These are phyloP conservation scores for Mediolabrus comicus DNA, from an alignment of 108 stramenopile species.

Conservation along the genomic window DNA sequence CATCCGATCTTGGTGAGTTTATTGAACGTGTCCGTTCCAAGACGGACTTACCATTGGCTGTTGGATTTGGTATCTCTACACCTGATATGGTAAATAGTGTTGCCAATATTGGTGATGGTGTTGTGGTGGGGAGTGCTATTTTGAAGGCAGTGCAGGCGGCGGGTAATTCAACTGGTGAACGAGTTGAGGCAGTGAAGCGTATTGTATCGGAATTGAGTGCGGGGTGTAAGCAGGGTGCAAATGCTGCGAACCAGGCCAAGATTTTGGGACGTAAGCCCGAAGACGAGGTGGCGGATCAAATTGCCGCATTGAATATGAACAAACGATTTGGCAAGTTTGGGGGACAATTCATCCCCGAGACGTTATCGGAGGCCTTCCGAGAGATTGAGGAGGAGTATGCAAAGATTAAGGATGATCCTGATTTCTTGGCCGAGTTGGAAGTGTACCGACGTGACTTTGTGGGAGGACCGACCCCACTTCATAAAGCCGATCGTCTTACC, in stretches of 20 bases:
- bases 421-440: constrained; percentile 91
- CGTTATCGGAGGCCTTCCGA: constrained; percentile 92
- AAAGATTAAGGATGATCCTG: constrained; percentile 83
- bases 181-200: constrained; percentile 73
- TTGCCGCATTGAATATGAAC: constrained; percentile 32
- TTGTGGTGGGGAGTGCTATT: constrained; percentile 96
- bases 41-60: constrained; percentile 91
- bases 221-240: constrained; percentile 68
- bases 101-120: constrained; percentile 92
- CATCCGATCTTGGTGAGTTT: constrained; percentile 89
- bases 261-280: constrained; percentile 71
- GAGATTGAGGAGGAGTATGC: constrained; percentile 92
- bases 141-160: constrained; percentile 87
- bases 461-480: constrained; percentile 94
- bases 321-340: constrained; percentile 93
- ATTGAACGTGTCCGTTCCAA: constrained; percentile 83
- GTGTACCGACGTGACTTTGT: constrained; percentile 90
- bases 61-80: constrained; percentile 96
- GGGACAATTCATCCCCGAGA: constrained; percentile 98
- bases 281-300: constrained; percentile 43
- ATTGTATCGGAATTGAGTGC: constrained; percentile 64
- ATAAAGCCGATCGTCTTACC: constrained; percentile 89
- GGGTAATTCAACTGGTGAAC: constrained; percentile 77
- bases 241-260: constrained; percentile 70
- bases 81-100: constrained; percentile 90